phyloP scores from a whole-genome alignment of 192 early-diverging fungal species.

The Backusella tarrabulga region DNA sequence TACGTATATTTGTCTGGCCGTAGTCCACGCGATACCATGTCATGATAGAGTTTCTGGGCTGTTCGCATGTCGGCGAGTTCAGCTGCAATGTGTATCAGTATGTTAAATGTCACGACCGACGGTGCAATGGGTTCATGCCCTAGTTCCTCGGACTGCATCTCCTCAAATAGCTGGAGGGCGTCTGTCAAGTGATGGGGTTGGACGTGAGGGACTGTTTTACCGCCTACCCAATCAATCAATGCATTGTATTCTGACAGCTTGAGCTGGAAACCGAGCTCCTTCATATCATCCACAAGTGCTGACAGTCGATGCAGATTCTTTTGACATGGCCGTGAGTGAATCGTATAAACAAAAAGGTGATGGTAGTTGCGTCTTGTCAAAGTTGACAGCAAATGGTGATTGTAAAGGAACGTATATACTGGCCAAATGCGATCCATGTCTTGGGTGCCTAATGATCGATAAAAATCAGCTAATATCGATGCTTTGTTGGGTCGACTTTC shows the following conservation, averaged over 20 bases:
- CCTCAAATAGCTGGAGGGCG: constrained; percentile 28
- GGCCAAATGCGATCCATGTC: constrained; percentile 36
- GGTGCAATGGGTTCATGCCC: constrained; percentile 9
- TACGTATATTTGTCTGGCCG: constrained; percentile 30
- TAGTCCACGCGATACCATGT: constrained; percentile 27
- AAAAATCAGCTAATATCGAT: constrained; percentile 16
- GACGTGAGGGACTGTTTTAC: constrained; percentile 21
- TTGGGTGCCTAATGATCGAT: constrained; percentile 28
- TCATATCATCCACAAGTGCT: constrained; percentile 32
- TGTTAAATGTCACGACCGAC: constrained; percentile 31
- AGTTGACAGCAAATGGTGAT: background rate
- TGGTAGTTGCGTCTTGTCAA: constrained; percentile 27
- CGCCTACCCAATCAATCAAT: constrained; percentile 35
- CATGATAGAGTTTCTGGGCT: constrained; percentile 37
- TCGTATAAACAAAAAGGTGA: constrained; percentile 21
- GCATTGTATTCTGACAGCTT: constrained; percentile 30
- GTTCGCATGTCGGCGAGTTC: constrained; percentile 26
- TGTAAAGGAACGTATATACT: constrained; percentile 24
- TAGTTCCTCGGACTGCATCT: constrained; percentile 18
- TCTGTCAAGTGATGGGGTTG: constrained; percentile 28
- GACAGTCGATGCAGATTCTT: constrained; percentile 31
- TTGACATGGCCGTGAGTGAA: constrained; percentile 14
- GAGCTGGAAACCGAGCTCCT: constrained; percentile 14
- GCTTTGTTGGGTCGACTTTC: background rate
- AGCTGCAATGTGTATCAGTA: constrained; percentile 29